phyloP scores from a whole-genome alignment of 768 basidiomycete genomes.

The Leccinum olivaceopallidum region DNA sequence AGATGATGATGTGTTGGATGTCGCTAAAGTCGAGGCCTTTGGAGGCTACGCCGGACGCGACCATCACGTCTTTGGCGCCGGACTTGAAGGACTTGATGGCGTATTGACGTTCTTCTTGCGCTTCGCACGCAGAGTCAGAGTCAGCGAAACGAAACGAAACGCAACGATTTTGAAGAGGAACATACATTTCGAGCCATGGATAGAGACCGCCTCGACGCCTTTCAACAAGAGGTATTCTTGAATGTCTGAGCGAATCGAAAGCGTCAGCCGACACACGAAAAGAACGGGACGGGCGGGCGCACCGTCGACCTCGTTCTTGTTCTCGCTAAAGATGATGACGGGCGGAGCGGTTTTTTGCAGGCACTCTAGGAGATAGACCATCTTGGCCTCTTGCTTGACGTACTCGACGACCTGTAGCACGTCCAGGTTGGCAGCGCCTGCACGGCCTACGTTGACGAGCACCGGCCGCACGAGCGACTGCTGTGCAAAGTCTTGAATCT shows the following conservation, averaged over 20 bases:
- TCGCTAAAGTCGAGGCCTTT: conserved; percentile 99
- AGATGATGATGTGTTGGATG: conserved; percentile 99
- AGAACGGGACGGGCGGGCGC: neutral
- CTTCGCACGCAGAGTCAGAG: conserved; percentile 39
- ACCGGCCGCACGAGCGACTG: conserved; percentile 94
- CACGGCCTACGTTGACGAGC: conserved; percentile 95
- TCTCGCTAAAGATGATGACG: conserved; percentile 97
- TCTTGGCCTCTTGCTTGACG: conserved; percentile 99
- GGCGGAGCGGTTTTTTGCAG: conserved; percentile 98
- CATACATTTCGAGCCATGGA: conserved; percentile 96
- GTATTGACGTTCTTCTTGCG: conserved; percentile 98
- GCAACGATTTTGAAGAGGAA: neutral
- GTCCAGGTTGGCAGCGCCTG: conserved; percentile 96
- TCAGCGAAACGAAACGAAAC: neutral
- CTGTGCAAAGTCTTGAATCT: conserved; percentile 98
- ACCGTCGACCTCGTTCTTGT: conserved; percentile 99
- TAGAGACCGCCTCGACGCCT: conserved; percentile 97
- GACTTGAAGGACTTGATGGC: conserved; percentile 98
- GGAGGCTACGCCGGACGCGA: conserved; percentile 95
- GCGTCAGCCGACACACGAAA: neutral
- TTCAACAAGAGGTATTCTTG: conserved; percentile 97
- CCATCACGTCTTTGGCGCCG: conserved; percentile 99
- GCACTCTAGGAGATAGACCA: conserved; percentile 98
- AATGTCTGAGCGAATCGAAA: conserved; percentile 61
- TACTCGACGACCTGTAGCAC: conserved; percentile 97